These are phyloP conservation scores for Nitzschia putrida DNA, from an alignment of 108 stramenopile genomes.

Conservation along the genomic window DNA sequence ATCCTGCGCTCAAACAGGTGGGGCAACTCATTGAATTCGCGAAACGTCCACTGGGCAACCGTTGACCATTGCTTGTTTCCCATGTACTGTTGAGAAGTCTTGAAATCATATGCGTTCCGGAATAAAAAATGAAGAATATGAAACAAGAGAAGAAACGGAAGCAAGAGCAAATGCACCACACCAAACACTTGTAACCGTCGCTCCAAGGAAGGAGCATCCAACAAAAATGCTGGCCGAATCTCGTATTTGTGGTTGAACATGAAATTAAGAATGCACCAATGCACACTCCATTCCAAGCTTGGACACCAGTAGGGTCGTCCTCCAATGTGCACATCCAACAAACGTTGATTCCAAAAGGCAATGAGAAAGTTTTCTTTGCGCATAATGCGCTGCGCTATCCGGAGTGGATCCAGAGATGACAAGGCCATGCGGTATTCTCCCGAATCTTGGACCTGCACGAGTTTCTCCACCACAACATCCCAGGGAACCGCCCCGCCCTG, in stretches of 20 bases:
- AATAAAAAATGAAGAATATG: slow-evolving; percentile 91
- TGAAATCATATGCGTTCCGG: slow-evolving; percentile 93
- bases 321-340: slow-evolving; percentile 74
- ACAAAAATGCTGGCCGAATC: slow-evolving; percentile 83
- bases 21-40: slow-evolving; percentile 96
- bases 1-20: slow-evolving; percentile 87
- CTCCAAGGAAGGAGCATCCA: slow-evolving; percentile 74
- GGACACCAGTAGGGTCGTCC: slow-evolving; percentile 36
- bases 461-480: slow-evolving; percentile 73
- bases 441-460: slow-evolving; percentile 61
- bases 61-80: slow-evolving; percentile 92
- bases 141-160: slow-evolving; percentile 95
- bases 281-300: slow-evolving; percentile 72
- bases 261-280: slow-evolving; percentile 92
- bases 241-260: slow-evolving; percentile 96
- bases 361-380: slow-evolving; percentile 95
- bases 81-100: slow-evolving; percentile 83
- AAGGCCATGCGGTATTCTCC: slow-evolving; percentile 58
- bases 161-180: slow-evolving; percentile 81
- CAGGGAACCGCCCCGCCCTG: slow-evolving; percentile 80
- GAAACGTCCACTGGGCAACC: slow-evolving; percentile 87
- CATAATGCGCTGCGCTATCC: slow-evolving; percentile 89
- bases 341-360: slow-evolving; percentile 84
- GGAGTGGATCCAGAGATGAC: slow-evolving; percentile 53
- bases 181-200: slow-evolving; percentile 85